Base-by-base conservation (phyloP, 2,329 filamentous ascomycete genomes). In the Pestalotiopsis sp. region DNA sequence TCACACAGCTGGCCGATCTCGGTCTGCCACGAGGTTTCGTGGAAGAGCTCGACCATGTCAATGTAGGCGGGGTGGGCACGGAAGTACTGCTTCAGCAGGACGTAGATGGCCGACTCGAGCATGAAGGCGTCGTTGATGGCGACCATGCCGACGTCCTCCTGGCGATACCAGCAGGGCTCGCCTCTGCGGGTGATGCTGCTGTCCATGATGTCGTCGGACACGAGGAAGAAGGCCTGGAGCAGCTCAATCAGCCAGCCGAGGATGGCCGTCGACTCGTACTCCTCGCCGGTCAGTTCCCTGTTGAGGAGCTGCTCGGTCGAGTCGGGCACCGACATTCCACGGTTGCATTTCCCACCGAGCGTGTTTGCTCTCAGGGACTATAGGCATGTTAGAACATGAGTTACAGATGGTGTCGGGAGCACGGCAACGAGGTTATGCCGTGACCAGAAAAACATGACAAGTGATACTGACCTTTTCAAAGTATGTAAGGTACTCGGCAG, bases 161-260 rank as follows among this genome's bases (percentile, higher is more conserved):
- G 91, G 69, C 92, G 91, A 84, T 98, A 99, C 96, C 96, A 99
- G 86, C 96, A 99, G 56, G 96, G 94, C 82, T 92, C 89, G 70
- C 95, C 94, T 73, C 96, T 94, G 69, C 96, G 94, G 67, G 96
- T 99, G 81, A 97, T 96, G 80, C 92, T 97, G 75, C 88, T 83
- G 84, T 99, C 96, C 96, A 99, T 99, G 77, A 99, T 98, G 81
- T 99, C 96, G 83, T 99, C 96, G 58, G 93, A 94, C 72, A 99
- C 96, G 68, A 99, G 90, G 89, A 99, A 98, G 87, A 98, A 98
- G 72, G 96, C 95, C 84, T 99, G 96, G 40, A 99, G 92, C 63
- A 99, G 89, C 87, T 99, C 96, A 71, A 97, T 97, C 88, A 97
- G 90, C 96, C 96, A 99, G 77, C 96, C 96, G 20, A 99, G 88